phyloP scores from a whole-genome alignment of 1,139 yeast genomes.

The Suhomyces taliae region DNA sequence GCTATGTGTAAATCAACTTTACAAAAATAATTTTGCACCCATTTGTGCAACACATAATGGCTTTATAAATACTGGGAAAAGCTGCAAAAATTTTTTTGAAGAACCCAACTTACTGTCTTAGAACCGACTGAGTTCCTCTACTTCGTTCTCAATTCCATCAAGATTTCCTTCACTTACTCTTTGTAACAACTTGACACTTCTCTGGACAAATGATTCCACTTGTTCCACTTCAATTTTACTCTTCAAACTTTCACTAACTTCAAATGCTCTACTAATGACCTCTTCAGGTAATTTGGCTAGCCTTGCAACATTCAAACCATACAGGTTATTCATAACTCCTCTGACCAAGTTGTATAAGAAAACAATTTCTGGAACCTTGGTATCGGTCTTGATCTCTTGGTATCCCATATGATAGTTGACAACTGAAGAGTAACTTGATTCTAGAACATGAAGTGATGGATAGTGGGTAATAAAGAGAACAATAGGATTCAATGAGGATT shows the following conservation, averaged over 20 bases:
- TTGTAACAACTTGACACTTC: constrained; percentile 1
- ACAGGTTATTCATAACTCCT: constrained; percentile 66
- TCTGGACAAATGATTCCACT: constrained; percentile 6
- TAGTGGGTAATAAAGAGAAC: constrained; percentile 86
- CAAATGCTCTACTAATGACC: constrained; percentile 51
- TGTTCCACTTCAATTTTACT: constrained; percentile 24
- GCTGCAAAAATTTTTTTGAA: too few species aligned
- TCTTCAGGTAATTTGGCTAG: constrained; percentile 59
- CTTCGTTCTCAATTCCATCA: background rate
- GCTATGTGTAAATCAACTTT: too few species aligned
- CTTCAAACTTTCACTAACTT: constrained; percentile 46
- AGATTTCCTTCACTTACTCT: background rate
- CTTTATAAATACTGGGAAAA: background rate
- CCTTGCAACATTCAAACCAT: constrained; percentile 78
- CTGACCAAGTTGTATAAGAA: constrained; percentile 61
- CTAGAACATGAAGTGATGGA: constrained; percentile 65
- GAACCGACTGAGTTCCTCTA: constrained; percentile 5
- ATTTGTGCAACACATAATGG: too few species aligned
- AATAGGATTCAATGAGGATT: constrained; percentile 47
- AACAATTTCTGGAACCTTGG: constrained; percentile 43
- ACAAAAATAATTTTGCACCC: too few species aligned
- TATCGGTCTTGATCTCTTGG: constrained; percentile 37
- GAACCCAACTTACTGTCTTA: background rate
- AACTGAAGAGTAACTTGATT: constrained; percentile 41
- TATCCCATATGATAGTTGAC: constrained; percentile 78